Conservation (phyloP, 2,329 filamentous ascomycete genomes). For the Stagonosporopsis cucurbitacearum region DNA sequence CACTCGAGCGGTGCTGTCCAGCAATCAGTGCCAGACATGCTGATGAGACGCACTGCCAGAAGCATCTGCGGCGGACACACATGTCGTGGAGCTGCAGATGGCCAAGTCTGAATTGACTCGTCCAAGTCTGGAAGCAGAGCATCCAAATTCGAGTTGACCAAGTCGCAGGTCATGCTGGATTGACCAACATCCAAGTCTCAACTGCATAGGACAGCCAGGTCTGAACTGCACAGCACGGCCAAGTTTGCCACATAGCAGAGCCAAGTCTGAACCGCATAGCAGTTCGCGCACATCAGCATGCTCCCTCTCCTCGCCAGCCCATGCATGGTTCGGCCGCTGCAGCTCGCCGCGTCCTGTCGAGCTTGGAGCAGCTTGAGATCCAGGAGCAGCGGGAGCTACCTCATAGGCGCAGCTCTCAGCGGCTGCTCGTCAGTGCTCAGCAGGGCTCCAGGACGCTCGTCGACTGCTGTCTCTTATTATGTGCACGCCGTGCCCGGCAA, state of each 20-base stretch:
- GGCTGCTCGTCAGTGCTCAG: constrained; percentile 7
- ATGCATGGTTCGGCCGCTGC: constrained; percentile 15
- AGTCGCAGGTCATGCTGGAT: too few relatives aligned
- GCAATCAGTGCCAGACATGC: constrained; percentile 3
- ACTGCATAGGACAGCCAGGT: too few relatives aligned
- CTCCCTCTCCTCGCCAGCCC: not conserved
- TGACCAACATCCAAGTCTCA: too few relatives aligned
- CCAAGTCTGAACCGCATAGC: not conserved
- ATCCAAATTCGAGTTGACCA: too few relatives aligned
- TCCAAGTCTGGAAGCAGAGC: too few relatives aligned
- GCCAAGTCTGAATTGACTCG: not conserved
- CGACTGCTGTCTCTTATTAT: constrained; percentile 14
- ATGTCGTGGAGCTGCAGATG: not conserved
- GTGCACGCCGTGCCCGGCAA: too few relatives aligned
- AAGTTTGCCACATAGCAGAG: too few relatives aligned
- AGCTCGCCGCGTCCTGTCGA: constrained; percentile 15
- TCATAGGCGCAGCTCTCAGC: constrained; percentile 23
- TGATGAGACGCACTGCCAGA: constrained; percentile 12
- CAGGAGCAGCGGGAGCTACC: constrained; percentile 17
- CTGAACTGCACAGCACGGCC: too few relatives aligned
- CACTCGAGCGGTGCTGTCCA: not conserved
- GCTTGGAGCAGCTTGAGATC: constrained; percentile 13
- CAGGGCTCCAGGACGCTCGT: not conserved
- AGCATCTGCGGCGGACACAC: not conserved
- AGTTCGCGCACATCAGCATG: not conserved